Evolutionary conservation across 2,329 filamentous ascomycete species (phyloP), one percentile per base, ranked within the genome.

Genomic region (Coniochaeta pulveracea): DNA sequence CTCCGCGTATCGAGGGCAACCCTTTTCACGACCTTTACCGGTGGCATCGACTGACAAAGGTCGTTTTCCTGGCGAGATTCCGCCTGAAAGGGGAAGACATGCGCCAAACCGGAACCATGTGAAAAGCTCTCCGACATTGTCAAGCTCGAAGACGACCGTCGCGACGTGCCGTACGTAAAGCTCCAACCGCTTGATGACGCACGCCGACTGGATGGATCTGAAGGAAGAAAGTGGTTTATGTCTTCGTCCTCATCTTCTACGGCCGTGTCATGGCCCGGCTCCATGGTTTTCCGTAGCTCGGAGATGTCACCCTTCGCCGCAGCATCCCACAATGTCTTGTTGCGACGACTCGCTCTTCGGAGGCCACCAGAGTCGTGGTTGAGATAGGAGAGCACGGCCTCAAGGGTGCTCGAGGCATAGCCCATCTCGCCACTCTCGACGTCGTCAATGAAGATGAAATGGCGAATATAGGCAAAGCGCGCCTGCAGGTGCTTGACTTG

Each of bases 381-480:
- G 3, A 98, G 71, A 51, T 98, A 96, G 2, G 85, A 78, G 21
- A 98, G 58, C 0, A 98, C 91, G 6, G 86, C 91, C 55, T 98
- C 91, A 39, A 96, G 85, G 0, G 91, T 98, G 55, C 89, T 96
- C 33, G 98, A 58, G 0, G 89, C 88, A 55, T 98, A 98, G 7
- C 91, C 91, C 65, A 93, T 80, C 58, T 98, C 91, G 31, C 91
- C 91, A 40, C 78, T 93, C 44, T 98, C 91, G 7, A 98, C 86
- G 57, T 98, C 91, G 46, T 96, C 91, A 33, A 94, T 88, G 56
- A 94, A 98, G 44, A 95, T 91, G 50, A 95, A 98, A 48, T 93
- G 85, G 26, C 89, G 82, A 69, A 96, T 94, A 52, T 96, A 98
- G n/a, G 82, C 68, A 29, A 98, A 62, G 14, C 89, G 74, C 3